Percentiles rank a stretch among this genome's conserved stretches.
phyloP scores from a whole-genome alignment of 2,329 filamentous ascomycete genomes.

The Colletotrichum falcatum region DNA sequence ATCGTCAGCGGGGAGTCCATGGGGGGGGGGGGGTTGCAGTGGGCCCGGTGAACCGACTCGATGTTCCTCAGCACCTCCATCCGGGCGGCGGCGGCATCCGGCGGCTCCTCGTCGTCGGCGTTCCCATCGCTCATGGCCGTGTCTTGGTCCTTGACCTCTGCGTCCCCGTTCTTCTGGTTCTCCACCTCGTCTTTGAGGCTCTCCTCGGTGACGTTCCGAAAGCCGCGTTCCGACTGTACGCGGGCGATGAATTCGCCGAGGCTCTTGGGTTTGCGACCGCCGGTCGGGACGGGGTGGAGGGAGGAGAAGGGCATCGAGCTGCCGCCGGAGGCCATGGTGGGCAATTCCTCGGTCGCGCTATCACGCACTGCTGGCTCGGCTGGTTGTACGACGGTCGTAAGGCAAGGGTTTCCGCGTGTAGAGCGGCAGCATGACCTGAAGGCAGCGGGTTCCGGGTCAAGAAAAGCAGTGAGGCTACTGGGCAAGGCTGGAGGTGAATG shows the following conservation, averaged over 20 bases:
- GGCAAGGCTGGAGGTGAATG: conserved; percentile 26
- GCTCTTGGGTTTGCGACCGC: conserved; percentile 67
- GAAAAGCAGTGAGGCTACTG: conserved; percentile 20
- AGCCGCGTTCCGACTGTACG: conserved; percentile 82
- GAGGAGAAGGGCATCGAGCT: conserved; percentile 58
- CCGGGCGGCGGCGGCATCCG: conserved; percentile 62
- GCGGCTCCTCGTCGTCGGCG: conserved; percentile 53
- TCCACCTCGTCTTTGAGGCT: conserved; percentile 77
- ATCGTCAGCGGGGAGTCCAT: conserved; percentile 38
- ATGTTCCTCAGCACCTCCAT: conserved; percentile 70
- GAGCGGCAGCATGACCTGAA: conserved; percentile 1
- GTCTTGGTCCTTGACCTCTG: conserved; percentile 58
- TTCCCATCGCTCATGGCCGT: conserved; percentile 55
- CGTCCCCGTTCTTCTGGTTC: conserved; percentile 61
- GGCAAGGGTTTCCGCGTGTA: not conserved
- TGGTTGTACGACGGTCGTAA: not conserved
- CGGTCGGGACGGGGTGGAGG: conserved; percentile 72
- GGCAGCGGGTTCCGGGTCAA: not conserved
- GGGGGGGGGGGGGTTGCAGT: not conserved
- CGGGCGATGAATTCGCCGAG: conserved; percentile 83
- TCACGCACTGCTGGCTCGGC: not conserved
- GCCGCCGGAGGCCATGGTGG: conserved; percentile 43
- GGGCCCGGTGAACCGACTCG: conserved; percentile 58
- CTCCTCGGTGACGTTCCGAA: conserved; percentile 82
- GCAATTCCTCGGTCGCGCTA: not conserved